Percentiles rank a stretch among this genome's conserved stretches.
Conservation (phyloP, 257 asterid species). For the Nicotiana undulata region DNA sequence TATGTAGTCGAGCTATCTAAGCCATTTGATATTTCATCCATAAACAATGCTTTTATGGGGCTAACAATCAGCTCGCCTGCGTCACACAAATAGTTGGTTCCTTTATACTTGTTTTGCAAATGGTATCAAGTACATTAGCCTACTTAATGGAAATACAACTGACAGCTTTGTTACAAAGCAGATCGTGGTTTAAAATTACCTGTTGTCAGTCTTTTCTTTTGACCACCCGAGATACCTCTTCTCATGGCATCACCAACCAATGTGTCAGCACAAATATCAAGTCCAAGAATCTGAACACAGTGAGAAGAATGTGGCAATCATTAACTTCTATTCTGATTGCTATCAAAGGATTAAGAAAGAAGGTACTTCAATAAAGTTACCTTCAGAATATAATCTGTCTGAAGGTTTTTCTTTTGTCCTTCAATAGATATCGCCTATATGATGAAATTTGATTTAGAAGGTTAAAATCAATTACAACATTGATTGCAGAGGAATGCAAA, state of each 20-base stretch:
- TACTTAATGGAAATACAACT: neutral
- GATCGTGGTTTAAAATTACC: too few relatives aligned
- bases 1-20: slow-evolving; percentile 51
- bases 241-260: slow-evolving; percentile 45
- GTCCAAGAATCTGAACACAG: slow-evolving; percentile 36
- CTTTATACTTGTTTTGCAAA: neutral
- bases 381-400: slow-evolving; percentile 46
- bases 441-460: neutral
- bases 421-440: slow-evolving; percentile 41
- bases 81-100: neutral
- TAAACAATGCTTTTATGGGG: slow-evolving; percentile 44
- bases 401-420: slow-evolving; percentile 45
- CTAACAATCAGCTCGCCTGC: slow-evolving; percentile 56
- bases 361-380: slow-evolving; percentile 18
- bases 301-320: neutral
- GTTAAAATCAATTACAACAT: neutral
- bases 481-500: neutral
- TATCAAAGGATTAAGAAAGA: neutral
- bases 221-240: slow-evolving; percentile 57
- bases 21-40: slow-evolving; percentile 54
- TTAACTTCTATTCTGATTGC: neutral
- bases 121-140: neutral
- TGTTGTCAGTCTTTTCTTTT: slow-evolving; percentile 35
- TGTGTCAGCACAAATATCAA: slow-evolving; percentile 49
- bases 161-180: neutral